A percentile compares a stretch with the other conserved stretches of the same genome.
Conservation (phyloP, 805 yeast species). For the Suhomyces sp. region DNA sequence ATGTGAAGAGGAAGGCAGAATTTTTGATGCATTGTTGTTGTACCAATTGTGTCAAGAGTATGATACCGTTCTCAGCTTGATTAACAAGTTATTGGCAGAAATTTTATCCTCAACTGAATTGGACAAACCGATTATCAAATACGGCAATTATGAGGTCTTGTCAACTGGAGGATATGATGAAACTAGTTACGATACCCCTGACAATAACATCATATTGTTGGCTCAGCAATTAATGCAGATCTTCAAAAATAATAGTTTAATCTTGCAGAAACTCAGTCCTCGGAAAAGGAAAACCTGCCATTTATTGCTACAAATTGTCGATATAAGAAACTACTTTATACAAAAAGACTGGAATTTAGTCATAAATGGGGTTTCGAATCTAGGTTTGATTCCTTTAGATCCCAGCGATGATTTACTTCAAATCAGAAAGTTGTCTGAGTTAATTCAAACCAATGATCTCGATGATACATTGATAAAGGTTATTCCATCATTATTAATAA, state of each 20-base stretch:
- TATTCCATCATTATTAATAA: slow-evolving; percentile 74
- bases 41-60: slow-evolving; percentile 88
- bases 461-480: slow-evolving; percentile 75
- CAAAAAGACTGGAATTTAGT: slow-evolving; percentile 57
- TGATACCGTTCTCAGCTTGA: slow-evolving; percentile 70
- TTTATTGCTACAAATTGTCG: slow-evolving; percentile 61
- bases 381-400: slow-evolving; percentile 65
- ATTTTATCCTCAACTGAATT: slow-evolving; percentile 67
- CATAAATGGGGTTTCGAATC: slow-evolving; percentile 50
- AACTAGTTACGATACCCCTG: slow-evolving; percentile 38
- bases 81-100: slow-evolving; percentile 78
- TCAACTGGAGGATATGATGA: slow-evolving; percentile 28
- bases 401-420: slow-evolving; percentile 48
- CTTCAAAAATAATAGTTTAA: slow-evolving; percentile 55
- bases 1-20: slow-evolving; percentile 90
- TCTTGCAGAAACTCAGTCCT: slow-evolving; percentile 52
- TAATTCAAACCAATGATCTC: slow-evolving; percentile 51
- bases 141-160: slow-evolving; percentile 35
- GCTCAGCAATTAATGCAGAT: slow-evolving; percentile 44
- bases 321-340: slow-evolving; percentile 60
- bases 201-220: slow-evolving; percentile 46
- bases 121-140: slow-evolving; percentile 50
- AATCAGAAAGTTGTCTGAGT: slow-evolving; percentile 65
- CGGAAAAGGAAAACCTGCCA: slow-evolving; percentile 64
- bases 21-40: slow-evolving; percentile 77